Conservation (phyloP, 163 green algal species). For the Scenedesmus sp. region DNA sequence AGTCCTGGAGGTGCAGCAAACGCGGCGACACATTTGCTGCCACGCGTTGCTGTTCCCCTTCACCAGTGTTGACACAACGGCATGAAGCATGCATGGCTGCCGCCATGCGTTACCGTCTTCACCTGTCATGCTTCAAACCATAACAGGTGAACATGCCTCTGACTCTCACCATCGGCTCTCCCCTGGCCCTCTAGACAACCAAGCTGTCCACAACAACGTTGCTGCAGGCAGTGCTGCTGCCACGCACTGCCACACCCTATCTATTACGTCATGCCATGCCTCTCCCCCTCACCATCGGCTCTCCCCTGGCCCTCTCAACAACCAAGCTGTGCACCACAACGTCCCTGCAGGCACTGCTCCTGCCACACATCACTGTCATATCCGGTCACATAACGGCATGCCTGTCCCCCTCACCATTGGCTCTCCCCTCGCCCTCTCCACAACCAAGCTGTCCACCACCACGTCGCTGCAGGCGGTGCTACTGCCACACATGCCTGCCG, state of each 20-base stretch:
- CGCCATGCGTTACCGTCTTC: too few species aligned
- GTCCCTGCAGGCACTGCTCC: slow-evolving; percentile 48
- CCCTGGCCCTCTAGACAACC: background rate
- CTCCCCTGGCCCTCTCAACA: slow-evolving; percentile 80
- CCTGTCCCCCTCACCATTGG: background rate
- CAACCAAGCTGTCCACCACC: background rate
- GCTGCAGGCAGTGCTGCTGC: background rate
- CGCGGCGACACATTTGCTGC: too few species aligned
- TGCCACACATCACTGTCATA: too few species aligned
- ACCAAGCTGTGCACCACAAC: slow-evolving; percentile 98
- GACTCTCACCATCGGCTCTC: background rate
- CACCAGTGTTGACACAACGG: too few species aligned
- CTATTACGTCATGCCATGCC: background rate
- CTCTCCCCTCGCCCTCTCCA: background rate
- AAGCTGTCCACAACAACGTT: background rate
- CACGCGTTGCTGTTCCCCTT: too few species aligned
- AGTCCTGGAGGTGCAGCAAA: too few species aligned
- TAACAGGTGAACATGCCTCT: background rate
- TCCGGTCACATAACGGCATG: background rate
- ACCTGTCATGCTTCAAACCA: background rate
- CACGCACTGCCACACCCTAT: background rate
- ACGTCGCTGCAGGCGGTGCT: background rate
- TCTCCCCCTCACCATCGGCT: background rate
- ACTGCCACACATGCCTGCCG: too few species aligned
- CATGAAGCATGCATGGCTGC: too few species aligned